Evolutionary conservation across 2,329 filamentous ascomycete genomes (phyloP).

Genomic region (Curvularia eragrostidis): DNA sequence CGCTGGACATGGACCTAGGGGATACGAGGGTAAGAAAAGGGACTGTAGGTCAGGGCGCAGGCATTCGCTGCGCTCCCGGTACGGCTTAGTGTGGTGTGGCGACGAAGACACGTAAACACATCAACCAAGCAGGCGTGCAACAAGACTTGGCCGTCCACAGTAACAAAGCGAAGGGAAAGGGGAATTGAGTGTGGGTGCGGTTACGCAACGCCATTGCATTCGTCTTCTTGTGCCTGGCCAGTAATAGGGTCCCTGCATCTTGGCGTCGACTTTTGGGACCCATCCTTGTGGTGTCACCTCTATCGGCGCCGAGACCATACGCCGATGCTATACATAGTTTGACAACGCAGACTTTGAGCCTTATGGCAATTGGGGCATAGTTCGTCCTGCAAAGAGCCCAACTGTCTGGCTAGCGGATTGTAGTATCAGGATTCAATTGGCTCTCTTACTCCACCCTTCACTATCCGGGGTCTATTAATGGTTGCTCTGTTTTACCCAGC

Average conservation of each 20-base stretch:
- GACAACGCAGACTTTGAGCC: not conserved
- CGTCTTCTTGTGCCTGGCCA: conserved; percentile 27
- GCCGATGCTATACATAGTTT: conserved; percentile 11
- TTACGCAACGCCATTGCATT: conserved; percentile 21
- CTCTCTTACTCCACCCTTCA: not conserved
- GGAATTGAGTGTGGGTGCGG: conserved; percentile 19
- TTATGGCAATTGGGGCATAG: not conserved
- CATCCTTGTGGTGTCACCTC: conserved; percentile 8
- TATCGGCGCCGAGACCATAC: conserved; percentile 12
- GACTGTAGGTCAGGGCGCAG: conserved; percentile 27
- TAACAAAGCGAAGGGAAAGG: not conserved
- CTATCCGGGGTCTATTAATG: not conserved
- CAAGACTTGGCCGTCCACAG: conserved; percentile 12
- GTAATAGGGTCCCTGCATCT: conserved; percentile 29
- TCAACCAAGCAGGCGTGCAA: conserved; percentile 19
- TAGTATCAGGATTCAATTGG: not conserved
- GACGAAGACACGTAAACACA: conserved; percentile 6
- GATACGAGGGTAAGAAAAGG: conserved; percentile 26
- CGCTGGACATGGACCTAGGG: conserved; percentile 61
- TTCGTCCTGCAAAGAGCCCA: not conserved
- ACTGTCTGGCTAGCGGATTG: not conserved
- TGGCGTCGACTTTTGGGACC: conserved; percentile 24
- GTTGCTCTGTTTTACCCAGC: not conserved
- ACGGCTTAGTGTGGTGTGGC: conserved; percentile 23
- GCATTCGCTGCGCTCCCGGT: conserved; percentile 26